Percentiles rank a stretch among this genome's conserved stretches.
phyloP scores from a whole-genome alignment of 176 grass and related monocot species.

The Triticum turgidum region DNA sequence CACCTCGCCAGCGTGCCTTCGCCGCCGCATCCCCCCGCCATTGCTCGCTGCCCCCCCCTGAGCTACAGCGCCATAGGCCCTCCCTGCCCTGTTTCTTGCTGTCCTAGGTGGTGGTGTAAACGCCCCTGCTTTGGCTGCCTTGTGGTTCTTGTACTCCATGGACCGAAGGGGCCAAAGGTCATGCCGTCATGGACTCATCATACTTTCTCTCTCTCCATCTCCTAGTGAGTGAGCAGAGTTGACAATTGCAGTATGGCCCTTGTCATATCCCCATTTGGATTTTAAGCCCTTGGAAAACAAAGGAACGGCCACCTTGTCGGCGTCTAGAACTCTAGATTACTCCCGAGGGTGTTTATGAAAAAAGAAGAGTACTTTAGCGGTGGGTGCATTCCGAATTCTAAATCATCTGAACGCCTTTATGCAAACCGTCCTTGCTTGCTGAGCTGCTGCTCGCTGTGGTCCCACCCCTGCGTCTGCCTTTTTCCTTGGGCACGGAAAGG shows the following conservation, averaged over 20 bases:
- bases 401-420: background rate
- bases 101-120: slow-evolving; percentile 35
- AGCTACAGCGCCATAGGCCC: slow-evolving; percentile 18
- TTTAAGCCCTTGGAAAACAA: background rate
- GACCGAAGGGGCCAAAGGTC: background rate
- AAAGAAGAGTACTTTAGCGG: background rate
- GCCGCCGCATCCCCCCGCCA: slow-evolving; percentile 40
- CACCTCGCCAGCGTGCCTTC: slow-evolving; percentile 53
- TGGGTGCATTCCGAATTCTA: background rate
- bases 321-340: background rate
- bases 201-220: background rate
- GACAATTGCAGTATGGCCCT: slow-evolving; percentile 31
- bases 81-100: slow-evolving; percentile 9
- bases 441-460: slow-evolving; percentile 34
- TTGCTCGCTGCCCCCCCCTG: slow-evolving; percentile 30
- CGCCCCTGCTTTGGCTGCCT: slow-evolving; percentile 20
- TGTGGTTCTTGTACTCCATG: slow-evolving; percentile 39
- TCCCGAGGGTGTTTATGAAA: background rate
- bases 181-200: background rate
- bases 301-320: no score
- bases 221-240: background rate
- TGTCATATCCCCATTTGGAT: background rate
- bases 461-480: background rate
- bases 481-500: slow-evolving; percentile 25
- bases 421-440: slow-evolving; percentile 25